Percentiles rank a stretch among this genome's conserved stretches.
phyloP scores from a whole-genome alignment of 2,329 filamentous ascomycete species.

The Colletotrichum kahawae region DNA sequence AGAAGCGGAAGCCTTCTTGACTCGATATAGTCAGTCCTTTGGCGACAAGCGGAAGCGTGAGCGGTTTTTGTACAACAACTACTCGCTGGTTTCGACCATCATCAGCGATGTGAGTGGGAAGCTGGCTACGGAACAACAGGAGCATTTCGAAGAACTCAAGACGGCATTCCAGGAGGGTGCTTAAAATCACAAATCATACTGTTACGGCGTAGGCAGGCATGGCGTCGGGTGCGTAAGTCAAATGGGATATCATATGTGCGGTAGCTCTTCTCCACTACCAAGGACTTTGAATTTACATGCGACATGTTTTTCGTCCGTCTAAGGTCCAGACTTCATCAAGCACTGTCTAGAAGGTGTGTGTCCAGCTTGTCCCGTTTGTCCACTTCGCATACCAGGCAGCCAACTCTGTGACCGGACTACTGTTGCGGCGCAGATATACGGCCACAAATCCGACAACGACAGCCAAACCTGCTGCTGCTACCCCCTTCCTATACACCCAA shows the following conservation, averaged over 20 bases:
- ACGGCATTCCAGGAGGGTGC: constrained; percentile 57
- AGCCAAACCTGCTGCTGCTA: constrained; percentile 65
- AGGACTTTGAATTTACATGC: not conserved
- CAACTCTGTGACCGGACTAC: constrained; percentile 25
- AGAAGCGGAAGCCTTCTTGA: constrained; percentile 85
- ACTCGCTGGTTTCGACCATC: constrained; percentile 91
- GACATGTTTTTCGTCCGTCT: not conserved
- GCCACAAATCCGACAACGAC: constrained; percentile 72
- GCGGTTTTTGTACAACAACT: constrained; percentile 94
- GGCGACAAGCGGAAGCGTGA: constrained; percentile 82
- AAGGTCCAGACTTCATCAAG: not conserved
- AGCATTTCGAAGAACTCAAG: constrained; percentile 74
- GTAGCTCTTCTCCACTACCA: not conserved
- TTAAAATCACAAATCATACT: constrained; percentile 14
- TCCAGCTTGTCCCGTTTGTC: constrained; percentile 16
- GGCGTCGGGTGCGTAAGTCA: constrained; percentile 7
- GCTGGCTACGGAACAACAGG: constrained; percentile 75
- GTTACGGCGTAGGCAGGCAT: not conserved
- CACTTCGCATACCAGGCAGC: constrained; percentile 22
- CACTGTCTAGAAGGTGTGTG: constrained; percentile 12
- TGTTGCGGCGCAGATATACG: constrained; percentile 65
- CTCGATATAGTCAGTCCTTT: constrained; percentile 76
- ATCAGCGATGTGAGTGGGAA: constrained; percentile 80
- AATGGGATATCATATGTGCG: constrained; percentile 7
- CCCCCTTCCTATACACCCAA: constrained; percentile 70